Conservation (phyloP, 331 rosid species). For the Stylosanthes scabra region DNA sequence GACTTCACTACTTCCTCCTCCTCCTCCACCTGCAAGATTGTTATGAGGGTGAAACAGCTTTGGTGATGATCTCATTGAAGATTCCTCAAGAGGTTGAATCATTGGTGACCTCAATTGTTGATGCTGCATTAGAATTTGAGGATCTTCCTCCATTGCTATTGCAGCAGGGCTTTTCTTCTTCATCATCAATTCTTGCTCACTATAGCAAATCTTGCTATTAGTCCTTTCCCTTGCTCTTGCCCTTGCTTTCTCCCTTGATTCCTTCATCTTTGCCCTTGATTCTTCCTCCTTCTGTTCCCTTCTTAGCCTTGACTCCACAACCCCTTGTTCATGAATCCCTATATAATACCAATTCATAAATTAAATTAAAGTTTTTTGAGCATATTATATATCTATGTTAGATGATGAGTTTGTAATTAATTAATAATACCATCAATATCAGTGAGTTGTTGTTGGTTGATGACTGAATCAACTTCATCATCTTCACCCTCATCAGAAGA, state of each 20-base stretch:
- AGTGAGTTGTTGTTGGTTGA: constrained; percentile 23
- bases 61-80: constrained; percentile 6
- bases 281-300: background rate
- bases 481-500: constrained; percentile 50
- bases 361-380: too few species aligned
- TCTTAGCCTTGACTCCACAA: constrained; percentile 34
- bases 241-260: constrained; percentile 77
- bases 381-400: too few species aligned
- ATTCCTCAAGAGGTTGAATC: constrained; percentile 3
- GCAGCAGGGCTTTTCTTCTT: constrained; percentile 44
- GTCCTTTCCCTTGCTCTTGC: constrained; percentile 89
- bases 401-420: background rate
- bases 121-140: constrained; percentile 33
- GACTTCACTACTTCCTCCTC: background rate
- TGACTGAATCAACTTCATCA: constrained; percentile 1
- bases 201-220: constrained; percentile 45
- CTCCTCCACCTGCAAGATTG: background rate
- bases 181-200: constrained; percentile 32
- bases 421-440: too few species aligned
- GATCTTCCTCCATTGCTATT: constrained; percentile 13
- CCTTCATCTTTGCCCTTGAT: constrained; percentile 49
- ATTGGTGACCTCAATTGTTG: constrained; percentile 42
- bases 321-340: background rate
- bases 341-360: too few species aligned
- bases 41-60: constrained; percentile 8